A percentile compares a stretch with the other conserved stretches of the same genome.
phyloP scores from a whole-genome alignment of 352 stramenopile species.

The Globisporangium nunn region DNA sequence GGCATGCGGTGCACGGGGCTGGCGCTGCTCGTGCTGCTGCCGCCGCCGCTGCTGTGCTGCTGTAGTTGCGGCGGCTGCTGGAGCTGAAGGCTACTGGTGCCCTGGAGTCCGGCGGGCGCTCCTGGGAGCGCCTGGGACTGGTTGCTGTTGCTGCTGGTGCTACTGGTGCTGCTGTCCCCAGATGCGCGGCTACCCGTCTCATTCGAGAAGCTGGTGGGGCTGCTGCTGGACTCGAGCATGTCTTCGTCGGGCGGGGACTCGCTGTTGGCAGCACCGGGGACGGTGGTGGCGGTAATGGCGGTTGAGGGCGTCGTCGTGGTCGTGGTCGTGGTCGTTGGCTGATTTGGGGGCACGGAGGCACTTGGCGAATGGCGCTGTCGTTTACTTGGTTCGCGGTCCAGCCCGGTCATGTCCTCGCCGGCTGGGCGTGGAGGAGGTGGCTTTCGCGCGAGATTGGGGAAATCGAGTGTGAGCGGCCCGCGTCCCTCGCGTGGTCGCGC shows the following conservation, averaged over 20 bases:
- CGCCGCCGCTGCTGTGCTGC: constrained; percentile 11
- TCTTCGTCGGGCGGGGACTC: constrained; percentile 8
- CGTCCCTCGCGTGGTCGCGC: too few relatives aligned
- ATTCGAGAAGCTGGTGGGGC: constrained; percentile 12
- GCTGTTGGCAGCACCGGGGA: background rate
- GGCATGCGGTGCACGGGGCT: constrained; percentile 34
- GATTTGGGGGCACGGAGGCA: too few relatives aligned
- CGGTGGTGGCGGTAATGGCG: background rate
- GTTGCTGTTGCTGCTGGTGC: constrained; percentile 9
- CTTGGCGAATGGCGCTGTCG: too few relatives aligned
- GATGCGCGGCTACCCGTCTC: constrained; percentile 5
- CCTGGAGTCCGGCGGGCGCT: too few relatives aligned
- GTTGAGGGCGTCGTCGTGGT: background rate
- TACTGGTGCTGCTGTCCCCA: constrained; percentile 3
- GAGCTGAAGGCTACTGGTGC: background rate
- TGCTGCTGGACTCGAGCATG: constrained; percentile 5
- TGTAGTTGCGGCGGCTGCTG: background rate
- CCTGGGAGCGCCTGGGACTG: background rate
- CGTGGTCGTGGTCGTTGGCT: too few relatives aligned
- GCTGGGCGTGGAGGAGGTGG: too few relatives aligned
- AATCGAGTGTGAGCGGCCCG: too few relatives aligned
- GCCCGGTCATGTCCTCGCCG: too few relatives aligned
- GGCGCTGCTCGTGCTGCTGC: constrained; percentile 13
- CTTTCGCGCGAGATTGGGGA: too few relatives aligned
- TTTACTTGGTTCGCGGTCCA: too few relatives aligned